Base-by-base conservation (phyloP, 176 grass and related monocot genomes). In the Saccharum officinarum region DNA sequence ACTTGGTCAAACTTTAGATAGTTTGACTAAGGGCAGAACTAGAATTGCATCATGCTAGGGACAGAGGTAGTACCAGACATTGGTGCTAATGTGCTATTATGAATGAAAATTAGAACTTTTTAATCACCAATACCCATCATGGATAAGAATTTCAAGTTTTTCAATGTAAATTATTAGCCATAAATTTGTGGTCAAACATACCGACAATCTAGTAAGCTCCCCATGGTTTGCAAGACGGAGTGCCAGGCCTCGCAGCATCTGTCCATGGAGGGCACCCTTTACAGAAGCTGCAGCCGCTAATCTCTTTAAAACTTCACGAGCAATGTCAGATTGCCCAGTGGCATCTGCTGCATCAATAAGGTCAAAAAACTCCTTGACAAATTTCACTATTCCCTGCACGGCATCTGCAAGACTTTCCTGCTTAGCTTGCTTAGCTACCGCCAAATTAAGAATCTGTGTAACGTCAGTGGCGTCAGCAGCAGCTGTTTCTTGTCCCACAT, bases 291-390 rank as follows among this genome's bases (percentile, higher is more conserved):
- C 93, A n/a, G 97, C 92, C 3, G 93, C 93, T 81, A 99, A 85
- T 89, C 97, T 96, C 86, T 94, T 99, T 39, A 99, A 81, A 77
- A 92, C 97, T 90, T 99, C 93, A 72, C 91, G 92, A 23, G 97
- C 97, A 76, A 99, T 99, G 61, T 96, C 88, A 82, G 93, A 78
- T 78, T 99, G 97, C 34, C 97, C 97, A 6, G 97, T 99, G 74
- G 97, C 97, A 96, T 99, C 97, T 86, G 97, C 97, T 47, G 97
- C 93, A 89, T 99, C 97, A 73, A 96, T 99, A 77, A 99, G 87
- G 81, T 96, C 75, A 31, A 99, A 92, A 83, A 99, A 99, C 44
- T 99, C 97, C 65, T 94, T 99, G 41, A 93, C 97, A 92, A 99
- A 99, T 87, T 99, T 99, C 79, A 95, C 93, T 89, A 99, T 96